Conservation (phyloP, 352 stramenopile genomes). For the Labyrinthula sp. region DNA sequence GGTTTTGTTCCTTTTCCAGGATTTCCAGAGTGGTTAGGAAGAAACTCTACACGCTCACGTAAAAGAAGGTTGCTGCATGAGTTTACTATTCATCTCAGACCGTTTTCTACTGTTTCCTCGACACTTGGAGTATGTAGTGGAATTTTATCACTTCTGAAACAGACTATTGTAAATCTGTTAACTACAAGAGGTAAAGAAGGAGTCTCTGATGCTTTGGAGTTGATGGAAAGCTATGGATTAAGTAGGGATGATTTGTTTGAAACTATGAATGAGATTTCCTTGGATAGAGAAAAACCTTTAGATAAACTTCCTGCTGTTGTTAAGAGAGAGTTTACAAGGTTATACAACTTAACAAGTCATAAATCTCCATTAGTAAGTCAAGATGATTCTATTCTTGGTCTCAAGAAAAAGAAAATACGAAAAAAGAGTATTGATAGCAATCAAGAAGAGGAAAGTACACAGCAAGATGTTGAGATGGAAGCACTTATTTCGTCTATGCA, state of each 20-base stretch:
- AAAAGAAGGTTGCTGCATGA: slow-evolving; percentile 77
- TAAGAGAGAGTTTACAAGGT: too few relatives aligned
- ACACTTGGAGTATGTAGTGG: slow-evolving; percentile 31
- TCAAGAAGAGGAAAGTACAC: too few relatives aligned
- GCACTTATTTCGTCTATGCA: too few relatives aligned
- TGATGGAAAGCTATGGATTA: slow-evolving; percentile 89
- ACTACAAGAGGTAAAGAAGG: slow-evolving; percentile 32
- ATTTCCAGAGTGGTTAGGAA: slow-evolving; percentile 72
- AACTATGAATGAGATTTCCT: slow-evolving; percentile 59
- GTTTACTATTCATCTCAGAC: slow-evolving; percentile 76
- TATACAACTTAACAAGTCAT: too few relatives aligned
- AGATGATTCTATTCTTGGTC: too few relatives aligned
- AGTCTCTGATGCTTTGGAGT: slow-evolving; percentile 62
- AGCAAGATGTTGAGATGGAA: too few relatives aligned
- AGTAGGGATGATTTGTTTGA: slow-evolving; percentile 87
- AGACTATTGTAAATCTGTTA: slow-evolving; percentile 18
- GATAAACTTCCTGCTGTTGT: too few relatives aligned
- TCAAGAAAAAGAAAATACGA: too few relatives aligned
- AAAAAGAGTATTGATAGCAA: too few relatives aligned
- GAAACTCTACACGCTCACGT: slow-evolving; percentile 84
- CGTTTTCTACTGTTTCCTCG: slow-evolving; percentile 38
- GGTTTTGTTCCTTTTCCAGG: slow-evolving; percentile 38
- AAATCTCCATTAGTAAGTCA: too few relatives aligned
- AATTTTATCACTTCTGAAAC: slow-evolving; percentile 27
- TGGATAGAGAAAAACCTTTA: too few relatives aligned